Base-by-base conservation (phyloP, 225 moss, liverwort and hornwort species). In the Sphagnum tenellum region DNA sequence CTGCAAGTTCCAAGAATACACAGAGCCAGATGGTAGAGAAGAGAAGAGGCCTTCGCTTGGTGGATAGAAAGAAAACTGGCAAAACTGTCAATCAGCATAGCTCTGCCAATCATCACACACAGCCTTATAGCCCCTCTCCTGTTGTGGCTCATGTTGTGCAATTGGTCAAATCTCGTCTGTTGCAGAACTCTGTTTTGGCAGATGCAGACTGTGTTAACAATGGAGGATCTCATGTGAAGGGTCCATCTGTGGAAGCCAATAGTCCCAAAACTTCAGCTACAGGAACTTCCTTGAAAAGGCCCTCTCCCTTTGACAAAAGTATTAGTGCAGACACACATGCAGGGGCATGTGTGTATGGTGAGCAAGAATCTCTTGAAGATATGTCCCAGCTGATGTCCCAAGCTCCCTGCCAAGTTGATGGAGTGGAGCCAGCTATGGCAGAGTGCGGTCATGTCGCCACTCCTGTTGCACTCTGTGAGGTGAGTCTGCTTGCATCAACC, bases 301-400 rank as follows among this genome's bases (percentile, higher is more conserved):
- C 29, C 29, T 29, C 29, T 29, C 29, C 29, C 29, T 29, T 29
- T 29, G 29, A 29, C 29, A 29, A 29, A 29, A 29, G 29, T 29
- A 29, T 29, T 29, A 29, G 29, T 29, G 29, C 29, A 29, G 29
- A 29, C 29, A 29, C 29, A 29, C 29, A 29, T 29, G 29, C 29
- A 70, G 66, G 74, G 56, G 72, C 73, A 8, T 14, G 67, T 56
- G 69, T 71, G 57, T 68, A 29, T 29, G 29, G 73, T 47, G 86
- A 86, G 57, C 79, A 73, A 14, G 81, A 84, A 46, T 65, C 78
- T 9, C 60, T 72, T 8, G 74, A 67, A 9, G 79, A 56, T 58
- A 64, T 84, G 50, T 68, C 79, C 46, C 77, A 80, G 71, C 59
- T 78, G 62, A 74, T 69, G 62, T 67, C 79, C 46, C 59, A 74